Evolutionary conservation across 192 early-diverging fungal genomes (phyloP), one percentile per base, ranked within the genome.

Genomic region (Coemansia sp.): DNA sequence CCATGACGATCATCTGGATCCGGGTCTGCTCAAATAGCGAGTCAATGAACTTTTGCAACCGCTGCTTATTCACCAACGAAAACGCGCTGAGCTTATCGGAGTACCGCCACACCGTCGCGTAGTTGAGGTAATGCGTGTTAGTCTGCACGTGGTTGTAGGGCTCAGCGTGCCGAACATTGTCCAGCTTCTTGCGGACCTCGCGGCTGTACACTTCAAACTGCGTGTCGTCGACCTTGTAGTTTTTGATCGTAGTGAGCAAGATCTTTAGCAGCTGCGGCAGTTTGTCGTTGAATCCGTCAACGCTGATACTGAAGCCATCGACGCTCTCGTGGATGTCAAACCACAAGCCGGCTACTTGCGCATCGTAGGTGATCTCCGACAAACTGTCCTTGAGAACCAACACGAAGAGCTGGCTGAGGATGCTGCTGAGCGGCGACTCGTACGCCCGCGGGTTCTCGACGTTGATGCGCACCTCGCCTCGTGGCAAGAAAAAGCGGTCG

Each of bases 271-370:
- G 75, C 6, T 87, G 77, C 15, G 79, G 70, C 0, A 96, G 79
- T 74, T 96, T 97, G 81, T 97, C 94, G 66, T 93, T 95, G 75
- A 93, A 98, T 19, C 96, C 96, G 37, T 82, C 84, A 12, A 95
- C 69, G 14, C 82, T 82, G 53, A 98, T 76, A 66, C 84, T 63
- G 55, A 94, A 82, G n/a, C 89, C 91, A 55, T 95, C 90, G 17
- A 88, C 76, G 41, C 83, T 85, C 66, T 88, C 88, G 60, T 89
- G 86, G 65, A 95, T 80, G 36, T 85, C 86, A 60, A 93, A 97
- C 64, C 81, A 85, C 42, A 98, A 73, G 5, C 94, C 97, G 5
- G 95, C 94, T 2, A 94, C 86, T 70, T 91, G 89, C 11, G 96
- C 97, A 69, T 94, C 92, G 74, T 99, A 98, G 0, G 93, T 88